Percentiles rank a stretch among this genome's conserved stretches.
Evolutionary conservation across 2,329 filamentous ascomycete species (phyloP).

Genomic region (Fusarium sublunatum): DNA sequence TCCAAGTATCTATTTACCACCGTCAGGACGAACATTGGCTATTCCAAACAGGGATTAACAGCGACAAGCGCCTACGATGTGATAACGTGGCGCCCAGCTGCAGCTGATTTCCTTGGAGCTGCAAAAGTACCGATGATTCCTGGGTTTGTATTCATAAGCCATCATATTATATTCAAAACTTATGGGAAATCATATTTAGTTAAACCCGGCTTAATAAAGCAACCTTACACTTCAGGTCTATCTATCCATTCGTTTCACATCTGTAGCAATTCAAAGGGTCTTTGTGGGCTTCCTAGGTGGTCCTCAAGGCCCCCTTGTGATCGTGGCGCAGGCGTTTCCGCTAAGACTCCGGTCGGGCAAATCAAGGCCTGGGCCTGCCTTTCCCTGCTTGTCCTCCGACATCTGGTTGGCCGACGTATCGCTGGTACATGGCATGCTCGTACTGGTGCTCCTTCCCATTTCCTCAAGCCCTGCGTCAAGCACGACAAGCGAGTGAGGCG

Average conservation of each 20-base stretch:
- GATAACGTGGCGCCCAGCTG: constrained; percentile 36
- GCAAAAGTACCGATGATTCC: not conserved
- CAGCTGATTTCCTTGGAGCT: not conserved
- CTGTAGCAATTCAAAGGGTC: not conserved
- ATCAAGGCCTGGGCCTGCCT: constrained; percentile 18
- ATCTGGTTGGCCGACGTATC: constrained; percentile 17
- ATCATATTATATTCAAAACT: too few relatives aligned
- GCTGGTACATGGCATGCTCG: constrained; percentile 24
- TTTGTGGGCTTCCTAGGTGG: not conserved
- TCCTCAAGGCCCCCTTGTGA: not conserved
- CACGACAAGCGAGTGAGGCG: constrained; percentile 22
- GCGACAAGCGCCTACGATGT: constrained; percentile 31
- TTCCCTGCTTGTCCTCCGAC: constrained; percentile 17
- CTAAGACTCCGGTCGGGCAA: constrained; percentile 23
- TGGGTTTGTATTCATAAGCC: too few relatives aligned
- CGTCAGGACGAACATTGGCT: constrained; percentile 10
- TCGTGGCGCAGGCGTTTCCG: constrained; percentile 34
- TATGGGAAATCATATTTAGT: too few relatives aligned
- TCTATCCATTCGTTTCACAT: too few relatives aligned
- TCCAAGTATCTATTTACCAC: constrained; percentile 25
- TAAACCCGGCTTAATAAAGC: too few relatives aligned
- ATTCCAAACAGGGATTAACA: constrained; percentile 32
- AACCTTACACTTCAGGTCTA: too few relatives aligned
- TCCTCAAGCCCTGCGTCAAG: constrained; percentile 21
- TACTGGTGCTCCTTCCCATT: constrained; percentile 29